A percentile compares a stretch with the other conserved stretches of the same genome.
Evolutionary conservation across 345 rosid genomes (phyloP).

Genomic region (Psidium friedrichsthalianum): DNA sequence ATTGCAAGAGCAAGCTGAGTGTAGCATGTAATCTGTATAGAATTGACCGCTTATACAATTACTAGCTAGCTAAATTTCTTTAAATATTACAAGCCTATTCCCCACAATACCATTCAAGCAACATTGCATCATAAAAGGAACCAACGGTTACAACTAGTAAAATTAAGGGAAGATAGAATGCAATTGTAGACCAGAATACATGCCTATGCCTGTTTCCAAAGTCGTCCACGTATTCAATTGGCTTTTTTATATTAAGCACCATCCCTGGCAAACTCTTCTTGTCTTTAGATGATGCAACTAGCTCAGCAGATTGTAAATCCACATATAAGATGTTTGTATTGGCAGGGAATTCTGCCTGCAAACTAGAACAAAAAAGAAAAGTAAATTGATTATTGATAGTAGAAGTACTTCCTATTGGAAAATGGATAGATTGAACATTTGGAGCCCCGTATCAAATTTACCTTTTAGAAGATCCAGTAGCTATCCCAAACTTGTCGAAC

Average conservation of each 20-base stretch:
- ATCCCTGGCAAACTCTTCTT: constrained; percentile 72
- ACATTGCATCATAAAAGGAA: neutral
- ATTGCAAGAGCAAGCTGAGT: neutral
- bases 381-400: neutral
- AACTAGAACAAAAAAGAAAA: constrained; percentile 17
- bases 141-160: neutral
- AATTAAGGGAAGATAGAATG: neutral
- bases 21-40: neutral
- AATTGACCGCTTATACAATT: neutral
- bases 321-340: constrained; percentile 89
- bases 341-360: constrained; percentile 76
- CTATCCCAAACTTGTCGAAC: constrained; percentile 64
- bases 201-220: constrained; percentile 70
- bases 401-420: neutral
- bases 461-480: neutral
- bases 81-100: neutral
- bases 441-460: neutral
- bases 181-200: neutral
- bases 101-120: neutral
- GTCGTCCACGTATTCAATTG: constrained; percentile 44
- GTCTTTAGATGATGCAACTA: constrained; percentile 48
- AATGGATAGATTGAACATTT: neutral
- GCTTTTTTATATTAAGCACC: constrained; percentile 72
- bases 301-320: constrained; percentile 58
- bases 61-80: neutral